A percentile compares a stretch with the other conserved stretches of the same genome.
Evolutionary conservation across 257 asterid species (phyloP).

Genomic region (Solanum chmielewskii): DNA sequence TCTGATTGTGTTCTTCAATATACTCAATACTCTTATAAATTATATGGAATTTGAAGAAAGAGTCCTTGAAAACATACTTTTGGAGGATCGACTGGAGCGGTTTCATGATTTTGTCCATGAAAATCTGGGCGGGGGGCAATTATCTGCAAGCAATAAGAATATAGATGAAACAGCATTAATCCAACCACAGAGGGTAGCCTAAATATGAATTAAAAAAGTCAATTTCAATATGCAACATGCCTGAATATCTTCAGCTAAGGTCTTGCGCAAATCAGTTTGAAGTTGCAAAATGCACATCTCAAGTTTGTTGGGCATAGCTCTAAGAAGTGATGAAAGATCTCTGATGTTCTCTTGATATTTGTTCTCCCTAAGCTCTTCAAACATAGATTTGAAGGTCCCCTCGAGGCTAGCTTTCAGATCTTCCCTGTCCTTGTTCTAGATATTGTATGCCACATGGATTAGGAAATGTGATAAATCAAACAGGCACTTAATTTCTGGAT

Average conservation of each 20-base stretch:
- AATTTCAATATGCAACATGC: conserved; percentile 12
- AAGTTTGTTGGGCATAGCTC: conserved; percentile 42
- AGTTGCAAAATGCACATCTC: conserved; percentile 40
- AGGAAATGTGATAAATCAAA: conserved; percentile 5
- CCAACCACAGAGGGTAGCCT: conserved; percentile 10
- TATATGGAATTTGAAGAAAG: background rate
- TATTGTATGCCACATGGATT: conserved; percentile 11
- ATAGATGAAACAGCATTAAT: conserved; percentile 3
- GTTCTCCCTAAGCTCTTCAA: conserved; percentile 41
- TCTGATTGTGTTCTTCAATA: conserved; percentile 2
- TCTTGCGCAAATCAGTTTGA: conserved; percentile 36
- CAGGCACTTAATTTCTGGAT: conserved; percentile 3
- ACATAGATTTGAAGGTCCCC: conserved; percentile 35
- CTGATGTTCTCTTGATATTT: conserved; percentile 28
- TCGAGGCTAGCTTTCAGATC: conserved; percentile 55
- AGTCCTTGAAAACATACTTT: conserved; percentile 21
- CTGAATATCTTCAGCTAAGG: conserved; percentile 55
- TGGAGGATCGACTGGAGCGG: conserved; percentile 20
- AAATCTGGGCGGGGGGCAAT: conserved; percentile 34
- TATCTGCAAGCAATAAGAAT: conserved; percentile 36
- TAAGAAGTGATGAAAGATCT: conserved; percentile 31
- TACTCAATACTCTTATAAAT: conserved; percentile 3
- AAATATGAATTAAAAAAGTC: background rate
- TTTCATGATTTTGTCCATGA: conserved; percentile 21
- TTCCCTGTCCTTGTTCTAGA: conserved; percentile 72